These are phyloP conservation scores for Quercus glauca DNA, from an alignment of 306 rosid genomes.

Conservation along the genomic window DNA sequence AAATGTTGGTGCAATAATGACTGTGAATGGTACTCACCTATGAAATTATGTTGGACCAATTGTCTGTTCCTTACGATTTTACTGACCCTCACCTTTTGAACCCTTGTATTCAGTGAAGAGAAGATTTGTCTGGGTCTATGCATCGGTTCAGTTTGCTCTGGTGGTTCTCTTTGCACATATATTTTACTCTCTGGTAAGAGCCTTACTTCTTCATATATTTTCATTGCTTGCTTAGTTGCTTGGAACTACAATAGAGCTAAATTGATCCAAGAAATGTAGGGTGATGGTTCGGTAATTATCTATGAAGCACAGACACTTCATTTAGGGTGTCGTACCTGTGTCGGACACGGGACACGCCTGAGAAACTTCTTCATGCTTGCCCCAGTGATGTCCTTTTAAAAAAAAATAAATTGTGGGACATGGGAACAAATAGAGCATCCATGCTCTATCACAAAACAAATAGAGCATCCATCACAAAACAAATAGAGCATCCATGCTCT, in stretches of 20 bases:
- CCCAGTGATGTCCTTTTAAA: no score
- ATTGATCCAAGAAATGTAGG: constrained; percentile 4
- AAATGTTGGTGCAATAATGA: constrained; percentile 2
- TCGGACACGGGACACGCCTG: no score
- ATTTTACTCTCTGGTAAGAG: constrained; percentile 82
- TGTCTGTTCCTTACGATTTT: not conserved
- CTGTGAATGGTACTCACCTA: constrained; percentile 2
- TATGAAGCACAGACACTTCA: not conserved
- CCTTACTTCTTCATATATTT: constrained; percentile 13
- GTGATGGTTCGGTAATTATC: not conserved
- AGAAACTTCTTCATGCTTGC: no score
- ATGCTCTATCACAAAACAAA: no score
- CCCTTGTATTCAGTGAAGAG: constrained; percentile 54
- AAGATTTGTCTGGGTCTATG: constrained; percentile 83
- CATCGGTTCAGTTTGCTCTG: constrained; percentile 68
- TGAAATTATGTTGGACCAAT: not conserved
- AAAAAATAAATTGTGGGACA: no score
- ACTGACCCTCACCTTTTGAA: constrained; percentile 15
- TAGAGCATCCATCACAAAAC: no score
- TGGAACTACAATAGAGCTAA: constrained; percentile 1
- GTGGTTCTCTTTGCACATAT: constrained; percentile 87
- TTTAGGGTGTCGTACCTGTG: no score
- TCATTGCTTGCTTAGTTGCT: not conserved
- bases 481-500: no score
- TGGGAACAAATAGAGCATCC: no score